A percentile compares a stretch with the other conserved stretches of the same genome.
Evolutionary conservation across 179 eudicot species (phyloP).

Genomic region (Silene noctiflora): DNA sequence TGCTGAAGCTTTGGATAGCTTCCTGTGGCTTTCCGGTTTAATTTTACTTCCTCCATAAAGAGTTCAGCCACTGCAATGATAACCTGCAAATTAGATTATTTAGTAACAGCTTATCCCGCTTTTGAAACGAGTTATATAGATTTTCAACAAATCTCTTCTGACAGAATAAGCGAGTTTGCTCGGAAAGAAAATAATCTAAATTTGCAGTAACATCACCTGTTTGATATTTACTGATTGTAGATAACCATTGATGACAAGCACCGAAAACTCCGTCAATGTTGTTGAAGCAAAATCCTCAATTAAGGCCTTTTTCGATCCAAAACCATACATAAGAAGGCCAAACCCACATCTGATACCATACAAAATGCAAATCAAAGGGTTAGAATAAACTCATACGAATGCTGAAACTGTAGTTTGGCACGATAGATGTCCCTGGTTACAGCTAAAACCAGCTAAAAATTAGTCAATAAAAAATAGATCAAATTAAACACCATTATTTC

Average conservation of each 20-base stretch:
- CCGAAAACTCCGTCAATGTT: constrained; percentile 55
- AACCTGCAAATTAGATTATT: constrained; percentile 38
- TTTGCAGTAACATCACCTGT: constrained; percentile 37
- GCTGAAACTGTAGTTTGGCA: too few relatives aligned
- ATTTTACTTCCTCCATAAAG: constrained; percentile 65
- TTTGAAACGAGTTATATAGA: background rate
- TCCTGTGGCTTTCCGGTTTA: constrained; percentile 41
- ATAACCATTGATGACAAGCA: constrained; percentile 86
- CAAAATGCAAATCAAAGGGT: background rate
- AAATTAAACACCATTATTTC: too few relatives aligned
- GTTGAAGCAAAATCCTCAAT: constrained; percentile 91
- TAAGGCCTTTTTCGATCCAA: constrained; percentile 87
- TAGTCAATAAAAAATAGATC: too few relatives aligned
- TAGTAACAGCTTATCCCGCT: constrained; percentile 2
- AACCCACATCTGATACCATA: constrained; percentile 60
- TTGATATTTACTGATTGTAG: constrained; percentile 83
- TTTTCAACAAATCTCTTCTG: background rate
- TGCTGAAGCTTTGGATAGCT: constrained; percentile 43
- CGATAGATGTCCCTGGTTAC: too few relatives aligned
- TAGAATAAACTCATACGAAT: background rate
- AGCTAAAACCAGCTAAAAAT: too few relatives aligned
- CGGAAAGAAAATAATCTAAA: background rate
- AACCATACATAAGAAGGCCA: constrained; percentile 94
- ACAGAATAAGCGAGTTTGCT: background rate
- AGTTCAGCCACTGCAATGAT: constrained; percentile 68